Conservation (phyloP, 169 alveolate genomes). For the Plasmodium ovale region DNA sequence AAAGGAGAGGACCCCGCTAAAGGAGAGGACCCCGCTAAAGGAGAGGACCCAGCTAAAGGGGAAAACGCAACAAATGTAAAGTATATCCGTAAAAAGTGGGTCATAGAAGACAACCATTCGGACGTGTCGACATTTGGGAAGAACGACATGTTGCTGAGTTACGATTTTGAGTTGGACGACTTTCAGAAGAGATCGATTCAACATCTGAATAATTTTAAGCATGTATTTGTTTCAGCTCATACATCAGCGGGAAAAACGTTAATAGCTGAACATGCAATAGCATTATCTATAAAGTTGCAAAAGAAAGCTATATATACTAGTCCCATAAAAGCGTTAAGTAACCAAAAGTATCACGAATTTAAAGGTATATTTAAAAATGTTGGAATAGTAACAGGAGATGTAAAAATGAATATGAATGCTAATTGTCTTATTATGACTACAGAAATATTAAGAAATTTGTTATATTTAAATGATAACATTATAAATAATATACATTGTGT, state of each 20-base stretch:
- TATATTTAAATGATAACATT: slow-evolving; percentile 90
- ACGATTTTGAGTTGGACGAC: slow-evolving; percentile 95
- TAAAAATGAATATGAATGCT: slow-evolving; percentile 95
- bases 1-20: not conserved
- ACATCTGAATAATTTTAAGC: slow-evolving; percentile 92
- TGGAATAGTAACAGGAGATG: slow-evolving; percentile 99
- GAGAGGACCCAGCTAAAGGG: slow-evolving; percentile 7
- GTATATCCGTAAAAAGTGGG: slow-evolving; percentile 83
- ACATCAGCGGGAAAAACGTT: slow-evolving; percentile 99
- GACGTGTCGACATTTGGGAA: slow-evolving; percentile 54
- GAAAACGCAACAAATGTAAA: slow-evolving; percentile 31
- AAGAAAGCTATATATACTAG: slow-evolving; percentile 97
- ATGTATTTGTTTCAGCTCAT: slow-evolving; percentile 98
- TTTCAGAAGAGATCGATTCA: slow-evolving; percentile 97
- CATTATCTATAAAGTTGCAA: slow-evolving; percentile 93
- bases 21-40: not conserved
- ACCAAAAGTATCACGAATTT: slow-evolving; percentile 97
- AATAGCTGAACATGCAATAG: slow-evolving; percentile 99
- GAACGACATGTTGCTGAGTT: slow-evolving; percentile 86
- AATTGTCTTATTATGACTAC: slow-evolving; percentile 98
- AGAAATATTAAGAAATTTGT: slow-evolving; percentile 95
- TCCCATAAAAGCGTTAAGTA: slow-evolving; percentile 99
- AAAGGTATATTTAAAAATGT: slow-evolving; percentile 89
- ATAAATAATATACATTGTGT: slow-evolving; percentile 96
- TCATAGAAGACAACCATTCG: slow-evolving; percentile 80